Evolutionary conservation across 2,329 filamentous ascomycete species (phyloP).

Genomic region (Aschersonia sp.): DNA sequence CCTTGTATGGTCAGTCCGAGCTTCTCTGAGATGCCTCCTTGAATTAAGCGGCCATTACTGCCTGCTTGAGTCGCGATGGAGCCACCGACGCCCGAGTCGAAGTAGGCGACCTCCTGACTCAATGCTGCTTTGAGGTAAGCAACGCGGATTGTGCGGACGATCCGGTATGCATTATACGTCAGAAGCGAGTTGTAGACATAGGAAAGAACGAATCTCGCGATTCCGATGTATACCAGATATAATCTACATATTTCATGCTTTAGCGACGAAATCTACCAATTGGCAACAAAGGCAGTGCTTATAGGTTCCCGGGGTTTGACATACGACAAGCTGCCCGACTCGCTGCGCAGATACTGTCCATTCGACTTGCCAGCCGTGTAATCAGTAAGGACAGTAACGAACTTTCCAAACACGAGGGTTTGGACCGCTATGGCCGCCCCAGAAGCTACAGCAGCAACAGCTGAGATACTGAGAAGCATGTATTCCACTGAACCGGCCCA

Average conservation of each 20-base stretch:
- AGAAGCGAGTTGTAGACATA: slow-evolving; percentile 30
- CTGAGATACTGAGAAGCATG: slow-evolving; percentile 12
- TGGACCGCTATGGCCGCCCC: slow-evolving; percentile 21
- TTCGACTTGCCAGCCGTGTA: slow-evolving; percentile 13
- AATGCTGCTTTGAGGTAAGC: slow-evolving; percentile 35
- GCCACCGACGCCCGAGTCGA: slow-evolving; percentile 26
- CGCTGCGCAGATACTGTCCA: slow-evolving; percentile 13
- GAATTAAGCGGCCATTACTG: slow-evolving; percentile 27
- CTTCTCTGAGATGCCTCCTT: slow-evolving; percentile 25
- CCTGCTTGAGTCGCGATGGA: slow-evolving; percentile 28
- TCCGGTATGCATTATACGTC: slow-evolving; percentile 34
- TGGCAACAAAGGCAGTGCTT: slow-evolving; percentile 15
- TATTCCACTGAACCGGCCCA: slow-evolving; percentile 14
- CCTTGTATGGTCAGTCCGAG: slow-evolving; percentile 24
- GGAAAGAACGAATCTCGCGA: slow-evolving; percentile 34
- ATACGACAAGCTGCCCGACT: slow-evolving; percentile 10
- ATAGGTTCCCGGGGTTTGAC: slow-evolving; percentile 5
- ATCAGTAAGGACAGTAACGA: slow-evolving; percentile 20
- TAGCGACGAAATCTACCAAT: neutral
- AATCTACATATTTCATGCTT: slow-evolving; percentile 18
- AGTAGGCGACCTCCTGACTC: slow-evolving; percentile 34
- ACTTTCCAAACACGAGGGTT: slow-evolving; percentile 23
- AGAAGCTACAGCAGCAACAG: slow-evolving; percentile 19
- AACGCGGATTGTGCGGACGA: slow-evolving; percentile 31
- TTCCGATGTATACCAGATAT: slow-evolving; percentile 44